phyloP scores from a whole-genome alignment of 106 monocot species.

The Phalaenopsis equestris region DNA sequence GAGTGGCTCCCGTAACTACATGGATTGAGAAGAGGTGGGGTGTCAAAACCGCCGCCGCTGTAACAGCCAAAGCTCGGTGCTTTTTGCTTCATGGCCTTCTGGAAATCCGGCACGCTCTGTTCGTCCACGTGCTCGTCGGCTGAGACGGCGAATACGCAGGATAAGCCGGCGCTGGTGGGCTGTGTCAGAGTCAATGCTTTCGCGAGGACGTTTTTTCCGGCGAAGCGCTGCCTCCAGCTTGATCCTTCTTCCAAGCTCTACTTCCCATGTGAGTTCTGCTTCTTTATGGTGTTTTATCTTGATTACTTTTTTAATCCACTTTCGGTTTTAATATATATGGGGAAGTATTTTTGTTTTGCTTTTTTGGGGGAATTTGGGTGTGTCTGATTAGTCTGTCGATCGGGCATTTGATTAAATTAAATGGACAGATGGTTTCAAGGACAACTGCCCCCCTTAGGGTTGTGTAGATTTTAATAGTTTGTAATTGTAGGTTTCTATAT shows the following conservation, averaged over 20 bases:
- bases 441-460: background rate
- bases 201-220: conserved; percentile 11
- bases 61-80: background rate
- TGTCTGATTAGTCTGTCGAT: background rate
- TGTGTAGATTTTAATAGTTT: background rate
- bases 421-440: background rate
- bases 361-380: background rate
- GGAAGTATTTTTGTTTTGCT: background rate
- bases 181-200: background rate
- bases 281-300: background rate
- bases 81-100: background rate
- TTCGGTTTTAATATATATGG: background rate
- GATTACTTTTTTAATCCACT: background rate
- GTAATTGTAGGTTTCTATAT: background rate
- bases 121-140: background rate
- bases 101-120: background rate
- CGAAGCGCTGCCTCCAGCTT: conserved; percentile 11
- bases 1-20: background rate
- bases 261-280: conserved; percentile 20
- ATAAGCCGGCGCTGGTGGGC: background rate
- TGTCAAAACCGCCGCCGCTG: background rate
- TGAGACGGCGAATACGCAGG: background rate
- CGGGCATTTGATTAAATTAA: background rate
- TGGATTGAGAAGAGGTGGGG: background rate
- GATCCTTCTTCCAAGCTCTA: conserved; percentile 24